phyloP scores from a whole-genome alignment of 2,329 filamentous ascomycete species.

The Aspergillus calidoustus region DNA sequence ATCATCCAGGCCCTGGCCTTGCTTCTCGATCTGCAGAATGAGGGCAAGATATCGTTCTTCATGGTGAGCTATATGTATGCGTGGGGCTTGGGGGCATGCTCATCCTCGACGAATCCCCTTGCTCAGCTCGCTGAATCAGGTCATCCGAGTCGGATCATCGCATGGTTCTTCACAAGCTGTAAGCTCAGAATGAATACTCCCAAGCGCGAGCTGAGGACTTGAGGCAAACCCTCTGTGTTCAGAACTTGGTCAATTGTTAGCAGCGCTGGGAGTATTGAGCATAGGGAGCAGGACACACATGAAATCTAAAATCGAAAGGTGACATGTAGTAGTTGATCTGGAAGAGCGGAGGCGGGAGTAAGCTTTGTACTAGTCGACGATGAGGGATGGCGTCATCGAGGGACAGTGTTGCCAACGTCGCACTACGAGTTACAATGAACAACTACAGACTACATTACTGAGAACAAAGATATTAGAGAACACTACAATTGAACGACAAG shows the following conservation, averaged over 20 bases:
- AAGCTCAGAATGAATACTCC: neutral
- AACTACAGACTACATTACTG: neutral
- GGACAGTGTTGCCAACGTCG: neutral
- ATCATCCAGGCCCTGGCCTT: neutral
- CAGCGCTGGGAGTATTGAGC: no score
- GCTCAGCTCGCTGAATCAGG: neutral
- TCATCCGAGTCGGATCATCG: neutral
- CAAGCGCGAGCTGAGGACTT: neutral
- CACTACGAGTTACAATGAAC: neutral
- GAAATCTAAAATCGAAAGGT: no score
- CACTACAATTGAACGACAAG: constrained; percentile 14
- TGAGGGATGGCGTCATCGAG: neutral
- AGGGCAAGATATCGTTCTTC: neutral
- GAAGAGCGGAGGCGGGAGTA: neutral
- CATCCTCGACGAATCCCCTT: neutral
- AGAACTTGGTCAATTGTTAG: no score
- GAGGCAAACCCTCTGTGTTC: neutral
- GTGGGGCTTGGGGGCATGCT: neutral
- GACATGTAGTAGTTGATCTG: neutral
- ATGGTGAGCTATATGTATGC: neutral
- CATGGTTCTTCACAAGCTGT: neutral
- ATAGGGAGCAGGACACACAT: no score
- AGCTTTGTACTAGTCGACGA: neutral
- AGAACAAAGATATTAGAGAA: neutral
- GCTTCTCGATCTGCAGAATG: neutral